Evolutionary conservation across 768 basidiomycete genomes (phyloP).

Genomic region (Psilocybe sp.): DNA sequence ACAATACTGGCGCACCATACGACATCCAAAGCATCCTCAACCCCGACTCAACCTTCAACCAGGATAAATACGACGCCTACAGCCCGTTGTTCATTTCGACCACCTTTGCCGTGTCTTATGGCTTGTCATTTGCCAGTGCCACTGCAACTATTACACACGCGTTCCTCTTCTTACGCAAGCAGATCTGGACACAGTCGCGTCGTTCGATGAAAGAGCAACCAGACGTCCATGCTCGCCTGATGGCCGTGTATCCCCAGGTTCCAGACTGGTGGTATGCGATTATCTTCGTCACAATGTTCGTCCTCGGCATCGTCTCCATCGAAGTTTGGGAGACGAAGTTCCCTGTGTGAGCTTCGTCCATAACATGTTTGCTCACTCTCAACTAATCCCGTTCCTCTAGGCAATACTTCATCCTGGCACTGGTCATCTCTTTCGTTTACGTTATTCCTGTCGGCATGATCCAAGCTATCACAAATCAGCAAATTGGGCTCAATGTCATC

Average conservation of each 20-base stretch:
- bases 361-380: background rate
- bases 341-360: background rate
- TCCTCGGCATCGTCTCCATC: constrained; percentile 59
- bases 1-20: constrained; percentile 54
- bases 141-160: constrained; percentile 71
- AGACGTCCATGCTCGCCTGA: constrained; percentile 78
- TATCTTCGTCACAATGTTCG: constrained; percentile 63
- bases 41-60: constrained; percentile 44
- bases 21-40: constrained; percentile 53
- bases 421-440: constrained; percentile 43
- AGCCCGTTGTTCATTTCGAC: constrained; percentile 57
- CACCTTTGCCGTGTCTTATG: constrained; percentile 73
- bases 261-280: constrained; percentile 82
- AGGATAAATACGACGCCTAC: constrained; percentile 46
- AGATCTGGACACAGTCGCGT: constrained; percentile 66
- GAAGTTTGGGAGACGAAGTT: constrained; percentile 56
- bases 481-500: constrained; percentile 53
- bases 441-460: constrained; percentile 60
- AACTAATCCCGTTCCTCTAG: background rate
- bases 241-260: constrained; percentile 69
- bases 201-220: constrained; percentile 72
- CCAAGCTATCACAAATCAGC: constrained; percentile 70
- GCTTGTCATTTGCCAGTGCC: constrained; percentile 70
- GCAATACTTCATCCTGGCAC: background rate
- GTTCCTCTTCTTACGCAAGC: constrained; percentile 67